phyloP scores from a whole-genome alignment of 208 protist species.

The Acanthamoeba lenticulata region DNA sequence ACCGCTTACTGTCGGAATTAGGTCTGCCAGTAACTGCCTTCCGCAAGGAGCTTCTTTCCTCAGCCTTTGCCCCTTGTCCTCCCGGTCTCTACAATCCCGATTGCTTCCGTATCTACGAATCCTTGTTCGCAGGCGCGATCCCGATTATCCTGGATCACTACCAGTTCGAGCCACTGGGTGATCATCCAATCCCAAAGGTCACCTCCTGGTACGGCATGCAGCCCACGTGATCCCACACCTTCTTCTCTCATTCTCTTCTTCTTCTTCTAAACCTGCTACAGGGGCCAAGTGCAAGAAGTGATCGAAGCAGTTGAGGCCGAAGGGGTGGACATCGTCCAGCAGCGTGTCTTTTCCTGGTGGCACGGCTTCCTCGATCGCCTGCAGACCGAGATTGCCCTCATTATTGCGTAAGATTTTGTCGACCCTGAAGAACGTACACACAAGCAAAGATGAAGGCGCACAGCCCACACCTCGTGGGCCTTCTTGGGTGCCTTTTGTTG shows the following conservation, averaged over 20 bases:
- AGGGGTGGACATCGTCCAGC: neutral
- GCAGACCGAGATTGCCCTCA: slow-evolving; percentile 27
- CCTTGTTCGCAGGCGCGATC: slow-evolving; percentile 6
- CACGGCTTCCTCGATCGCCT: neutral
- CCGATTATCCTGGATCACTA: slow-evolving; percentile 16
- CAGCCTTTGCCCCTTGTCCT: slow-evolving; percentile 20
- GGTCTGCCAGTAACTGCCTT: slow-evolving; percentile 11
- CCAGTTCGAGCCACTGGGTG: slow-evolving; percentile 51
- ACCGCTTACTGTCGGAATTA: neutral
- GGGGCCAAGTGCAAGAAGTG: neutral
- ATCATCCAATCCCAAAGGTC: slow-evolving; percentile 44
- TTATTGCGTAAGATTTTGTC: neutral
- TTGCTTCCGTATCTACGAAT: slow-evolving; percentile 46
- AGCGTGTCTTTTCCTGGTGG: slow-evolving; percentile 51
- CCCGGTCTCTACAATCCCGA: slow-evolving; percentile 51
- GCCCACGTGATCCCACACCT: neutral
- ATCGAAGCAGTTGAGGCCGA: slow-evolving; percentile 4
- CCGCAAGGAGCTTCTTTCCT: slow-evolving; percentile 16
- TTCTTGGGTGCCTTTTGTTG: no score
- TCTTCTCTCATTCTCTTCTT: neutral
- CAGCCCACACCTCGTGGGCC: no score
- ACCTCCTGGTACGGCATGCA: neutral
- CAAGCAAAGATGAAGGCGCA: no score
- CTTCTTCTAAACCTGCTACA: neutral
- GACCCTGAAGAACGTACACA: no score